phyloP scores from a whole-genome alignment of 164 flowering plant species.

The Vitis labrusca region DNA sequence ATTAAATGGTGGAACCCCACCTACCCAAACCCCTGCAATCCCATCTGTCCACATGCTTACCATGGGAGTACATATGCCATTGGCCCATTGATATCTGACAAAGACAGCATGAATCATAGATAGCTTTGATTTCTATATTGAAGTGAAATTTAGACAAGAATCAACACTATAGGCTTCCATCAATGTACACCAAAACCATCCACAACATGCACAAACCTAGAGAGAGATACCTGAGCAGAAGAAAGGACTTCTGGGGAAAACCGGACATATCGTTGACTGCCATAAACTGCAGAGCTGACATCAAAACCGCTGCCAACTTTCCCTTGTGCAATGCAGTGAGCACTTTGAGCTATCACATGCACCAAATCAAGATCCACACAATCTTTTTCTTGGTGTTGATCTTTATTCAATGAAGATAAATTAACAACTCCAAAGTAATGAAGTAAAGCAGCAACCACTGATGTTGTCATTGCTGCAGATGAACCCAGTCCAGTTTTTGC shows the following conservation, averaged over 20 bases:
- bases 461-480: conserved; percentile 98
- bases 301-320: conserved; percentile 99
- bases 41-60: too few relatives aligned
- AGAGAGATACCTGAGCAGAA: conserved; percentile 83
- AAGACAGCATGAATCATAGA: too few relatives aligned
- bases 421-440: conserved; percentile 83
- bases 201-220: neutral
- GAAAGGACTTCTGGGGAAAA: conserved; percentile 92
- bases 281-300: conserved; percentile 98
- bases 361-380: conserved; percentile 68
- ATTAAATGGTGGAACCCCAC: too few relatives aligned
- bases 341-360: conserved; percentile 88
- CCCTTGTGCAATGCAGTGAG: conserved; percentile 98
- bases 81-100: too few relatives aligned
- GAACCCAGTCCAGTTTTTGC: conserved; percentile 99
- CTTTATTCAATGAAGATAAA: conserved; percentile 40
- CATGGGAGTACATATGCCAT: too few relatives aligned
- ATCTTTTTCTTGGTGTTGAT: conserved; percentile 24
- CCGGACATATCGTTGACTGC: conserved; percentile 94
- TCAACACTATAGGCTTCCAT: neutral
- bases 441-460: conserved; percentile 93
- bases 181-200: neutral
- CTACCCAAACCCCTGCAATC: too few relatives aligned
- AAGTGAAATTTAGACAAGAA: neutral
- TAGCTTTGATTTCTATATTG: too few relatives aligned